Conservation (phyloP, 2,329 filamentous ascomycete genomes). For the Dactylellina drechsleri region DNA sequence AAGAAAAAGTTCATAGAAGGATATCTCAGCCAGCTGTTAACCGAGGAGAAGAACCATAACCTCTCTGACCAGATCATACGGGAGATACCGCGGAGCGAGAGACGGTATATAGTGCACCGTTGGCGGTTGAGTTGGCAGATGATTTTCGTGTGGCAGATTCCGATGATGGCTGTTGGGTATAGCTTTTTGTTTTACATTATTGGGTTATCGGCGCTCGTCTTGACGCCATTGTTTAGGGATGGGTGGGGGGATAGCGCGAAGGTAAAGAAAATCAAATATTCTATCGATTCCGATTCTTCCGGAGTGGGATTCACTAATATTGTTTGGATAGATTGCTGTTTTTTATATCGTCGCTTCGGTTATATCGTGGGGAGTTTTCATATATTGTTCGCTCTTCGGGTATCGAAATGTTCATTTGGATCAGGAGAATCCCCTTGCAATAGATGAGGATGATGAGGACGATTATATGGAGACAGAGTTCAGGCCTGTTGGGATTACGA, state of each 20-base stretch:
- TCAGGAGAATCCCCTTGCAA: constrained; percentile 5
- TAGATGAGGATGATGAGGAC: constrained; percentile 9
- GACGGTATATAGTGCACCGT: constrained; percentile 10
- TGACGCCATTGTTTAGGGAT: constrained; percentile 22
- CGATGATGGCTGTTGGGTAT: constrained; percentile 39
- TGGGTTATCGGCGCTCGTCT: constrained; percentile 26
- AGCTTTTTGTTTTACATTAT: constrained; percentile 35
- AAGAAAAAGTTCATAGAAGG: constrained; percentile 33
- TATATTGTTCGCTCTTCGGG: constrained; percentile 27
- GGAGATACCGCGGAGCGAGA: background rate
- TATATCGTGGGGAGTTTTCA: constrained; percentile 26
- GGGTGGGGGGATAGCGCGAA: constrained; percentile 29
- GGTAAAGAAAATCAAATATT: background rate
- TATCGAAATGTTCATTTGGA: constrained; percentile 30
- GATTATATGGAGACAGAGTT: background rate
- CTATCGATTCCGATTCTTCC: background rate
- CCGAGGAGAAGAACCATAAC: constrained; percentile 4
- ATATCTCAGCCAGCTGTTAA: constrained; percentile 23
- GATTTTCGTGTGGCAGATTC: constrained; percentile 35
- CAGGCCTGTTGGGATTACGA: background rate
- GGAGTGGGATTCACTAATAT: background rate
- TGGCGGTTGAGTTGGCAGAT: constrained; percentile 41
- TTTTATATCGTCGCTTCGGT: constrained; percentile 24
- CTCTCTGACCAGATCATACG: no score
- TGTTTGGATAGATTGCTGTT: constrained; percentile 11